These are phyloP conservation scores for Drechslera avenae DNA, from an alignment of 2,329 filamentous ascomycete species.

Conservation along the genomic window DNA sequence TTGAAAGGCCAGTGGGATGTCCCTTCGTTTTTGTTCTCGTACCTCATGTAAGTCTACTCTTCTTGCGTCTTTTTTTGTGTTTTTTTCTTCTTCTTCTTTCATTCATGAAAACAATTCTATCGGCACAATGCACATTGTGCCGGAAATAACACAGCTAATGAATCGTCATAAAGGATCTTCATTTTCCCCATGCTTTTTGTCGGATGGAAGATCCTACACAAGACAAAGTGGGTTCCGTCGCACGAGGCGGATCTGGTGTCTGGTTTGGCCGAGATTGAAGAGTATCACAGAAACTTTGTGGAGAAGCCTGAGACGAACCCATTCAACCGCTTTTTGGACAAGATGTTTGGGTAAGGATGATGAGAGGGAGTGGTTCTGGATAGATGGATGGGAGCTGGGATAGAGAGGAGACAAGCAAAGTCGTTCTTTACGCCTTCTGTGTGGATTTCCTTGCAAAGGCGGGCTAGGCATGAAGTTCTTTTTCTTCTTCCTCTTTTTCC, in stretches of 20 bases:
- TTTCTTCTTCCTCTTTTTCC: too few species aligned
- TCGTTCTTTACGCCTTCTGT: too few species aligned
- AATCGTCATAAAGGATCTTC: conserved; percentile 60
- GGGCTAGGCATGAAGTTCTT: too few species aligned
- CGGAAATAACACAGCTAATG: neutral
- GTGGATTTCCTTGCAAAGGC: too few species aligned
- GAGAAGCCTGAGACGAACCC: conserved; percentile 55
- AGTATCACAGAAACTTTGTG: conserved; percentile 68
- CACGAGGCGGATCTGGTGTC: conserved; percentile 67
- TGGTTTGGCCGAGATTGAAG: conserved; percentile 69
- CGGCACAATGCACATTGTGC: too few species aligned
- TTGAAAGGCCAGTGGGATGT: conserved; percentile 70
- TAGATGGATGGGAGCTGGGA: neutral
- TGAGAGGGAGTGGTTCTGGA: neutral
- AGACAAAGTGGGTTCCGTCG: conserved; percentile 62
- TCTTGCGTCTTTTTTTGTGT: neutral
- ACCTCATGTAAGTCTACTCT: conserved; percentile 9
- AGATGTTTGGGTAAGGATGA: conserved; percentile 48
- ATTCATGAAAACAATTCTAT: too few species aligned
- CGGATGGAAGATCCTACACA: conserved; percentile 73
- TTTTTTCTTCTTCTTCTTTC: too few species aligned
- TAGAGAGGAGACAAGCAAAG: neutral
- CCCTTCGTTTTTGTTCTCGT: conserved; percentile 74
- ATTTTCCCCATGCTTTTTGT: conserved; percentile 72
- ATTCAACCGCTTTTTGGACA: conserved; percentile 52